These are phyloP conservation scores for Dothiorella sarmentorum DNA, from an alignment of 2,329 filamentous ascomycete genomes.

Conservation along the genomic window DNA sequence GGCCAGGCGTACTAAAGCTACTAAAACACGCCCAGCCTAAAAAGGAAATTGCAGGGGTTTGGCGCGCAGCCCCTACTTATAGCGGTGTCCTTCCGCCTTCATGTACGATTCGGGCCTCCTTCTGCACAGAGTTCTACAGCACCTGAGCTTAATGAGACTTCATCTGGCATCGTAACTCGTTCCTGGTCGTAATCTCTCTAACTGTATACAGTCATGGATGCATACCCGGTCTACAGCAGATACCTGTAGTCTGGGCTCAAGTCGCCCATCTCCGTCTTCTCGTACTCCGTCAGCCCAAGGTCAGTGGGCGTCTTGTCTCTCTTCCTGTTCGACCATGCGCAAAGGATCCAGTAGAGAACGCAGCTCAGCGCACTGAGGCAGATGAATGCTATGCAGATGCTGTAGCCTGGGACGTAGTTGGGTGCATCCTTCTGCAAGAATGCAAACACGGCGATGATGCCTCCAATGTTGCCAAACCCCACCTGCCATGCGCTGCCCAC, in stretches of 20 bases:
- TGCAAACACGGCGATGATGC: constrained; percentile 51
- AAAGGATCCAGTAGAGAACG: constrained; percentile 57
- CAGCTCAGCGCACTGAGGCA: constrained; percentile 63
- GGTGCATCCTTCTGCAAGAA: constrained; percentile 61
- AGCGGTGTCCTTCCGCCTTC: too few relatives aligned
- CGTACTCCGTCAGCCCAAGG: constrained; percentile 55
- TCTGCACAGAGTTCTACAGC: too few relatives aligned
- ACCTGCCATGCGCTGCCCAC: constrained; percentile 51
- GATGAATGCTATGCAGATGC: constrained; percentile 72
- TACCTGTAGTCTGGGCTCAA: constrained; percentile 60
- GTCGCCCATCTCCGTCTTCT: constrained; percentile 61
- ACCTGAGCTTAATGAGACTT: not conserved
- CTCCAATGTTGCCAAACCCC: constrained; percentile 49
- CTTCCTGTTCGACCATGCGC: constrained; percentile 58
- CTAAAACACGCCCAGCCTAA: too few relatives aligned
- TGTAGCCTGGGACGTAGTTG: constrained; percentile 67
- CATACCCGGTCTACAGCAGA: constrained; percentile 43
- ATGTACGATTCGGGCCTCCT: too few relatives aligned
- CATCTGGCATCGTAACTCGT: not conserved
- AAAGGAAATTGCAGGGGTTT: too few relatives aligned
- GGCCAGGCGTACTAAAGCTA: too few relatives aligned
- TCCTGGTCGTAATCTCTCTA: not conserved
- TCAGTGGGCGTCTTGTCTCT: constrained; percentile 49
- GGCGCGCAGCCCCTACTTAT: too few relatives aligned
- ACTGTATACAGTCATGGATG: not conserved